Evolutionary conservation across 2,329 filamentous ascomycete genomes (phyloP), one percentile per base, ranked within the genome.

Genomic region (Juglanconis oblonga): DNA sequence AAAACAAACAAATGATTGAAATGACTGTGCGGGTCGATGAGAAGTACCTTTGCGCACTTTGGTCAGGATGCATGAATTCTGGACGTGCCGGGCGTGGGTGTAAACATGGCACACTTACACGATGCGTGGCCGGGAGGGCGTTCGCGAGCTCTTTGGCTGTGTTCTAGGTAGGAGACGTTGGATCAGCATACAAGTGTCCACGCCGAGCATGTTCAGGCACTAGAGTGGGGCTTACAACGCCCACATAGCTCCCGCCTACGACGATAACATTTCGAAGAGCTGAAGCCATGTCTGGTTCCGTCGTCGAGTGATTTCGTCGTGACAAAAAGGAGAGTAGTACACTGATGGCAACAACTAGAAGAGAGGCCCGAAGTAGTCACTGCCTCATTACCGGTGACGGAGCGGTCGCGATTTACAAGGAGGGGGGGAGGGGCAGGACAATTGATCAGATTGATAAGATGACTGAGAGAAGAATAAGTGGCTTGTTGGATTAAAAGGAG

Each of bases 1-100:
- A 82, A 79, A 7, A 73, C 73, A 64, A 79, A 82, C 1, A 79
- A 70, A 59, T 79, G 78, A 59, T 82, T 75, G 61, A 81, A 79
- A 63, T 82, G 79, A 8, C 74, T 77, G 62, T 81, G 79, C 48
- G 76, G 77, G 64, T 83, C 80, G 35, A 82, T 69, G 3, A 81
- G 64, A 1, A 81, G 64, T 4, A 73, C 66, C 71, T 73, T 29
- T 52, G 6, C n/a, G n/a, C 11, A 17, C 35, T 14, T 29, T 3
- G 24, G 44, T 49, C 31, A 51, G 40, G 44, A 40, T 24, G 45
- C 3, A 35, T 45, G 44, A 33, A 50, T 42, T 4, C 9, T 17
- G 4, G 13, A 14, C 33, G 13, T n/a, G n/a, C n/a, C n/a, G n/a
- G n/a, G n/a, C n/a, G n/a, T n/a, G n/a, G n/a, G n/a, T n/a, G n/a